Conservation (phyloP, 2,329 filamentous ascomycete species). For the Lachnellula cervina region DNA sequence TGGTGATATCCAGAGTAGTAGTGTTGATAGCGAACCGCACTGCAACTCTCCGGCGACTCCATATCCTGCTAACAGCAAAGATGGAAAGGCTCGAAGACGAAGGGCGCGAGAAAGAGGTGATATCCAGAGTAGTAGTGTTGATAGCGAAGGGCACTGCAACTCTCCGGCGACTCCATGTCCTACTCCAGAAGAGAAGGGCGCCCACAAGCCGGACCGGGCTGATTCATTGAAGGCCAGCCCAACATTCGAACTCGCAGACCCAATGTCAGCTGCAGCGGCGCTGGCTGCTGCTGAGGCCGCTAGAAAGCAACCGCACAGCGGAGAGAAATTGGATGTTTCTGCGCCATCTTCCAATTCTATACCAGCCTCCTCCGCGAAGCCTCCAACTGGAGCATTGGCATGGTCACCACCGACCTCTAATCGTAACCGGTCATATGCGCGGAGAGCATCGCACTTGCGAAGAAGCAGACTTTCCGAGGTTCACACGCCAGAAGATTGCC, state of each 20-base stretch:
- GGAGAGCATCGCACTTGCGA: neutral
- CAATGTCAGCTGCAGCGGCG: constrained; percentile 8
- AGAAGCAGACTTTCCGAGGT: constrained; percentile 28
- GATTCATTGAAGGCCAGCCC: neutral
- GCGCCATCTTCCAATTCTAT: neutral
- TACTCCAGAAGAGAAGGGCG: constrained; percentile 3
- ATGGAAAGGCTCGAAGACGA: constrained; percentile 20
- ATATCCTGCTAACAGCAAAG: constrained; percentile 12
- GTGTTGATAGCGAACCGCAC: constrained; percentile 17
- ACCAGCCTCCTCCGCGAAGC: neutral
- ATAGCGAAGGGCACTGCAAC: constrained; percentile 20
- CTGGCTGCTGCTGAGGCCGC: constrained; percentile 1
- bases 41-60: constrained; percentile 25
- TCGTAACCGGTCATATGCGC: too few species aligned
- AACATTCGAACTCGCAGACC: constrained; percentile 7
- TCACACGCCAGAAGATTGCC: constrained; percentile 20
- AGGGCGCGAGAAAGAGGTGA: constrained; percentile 27
- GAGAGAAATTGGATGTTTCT: neutral
- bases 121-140: constrained; percentile 25
- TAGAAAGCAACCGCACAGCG: neutral
- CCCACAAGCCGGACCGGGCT: neutral
- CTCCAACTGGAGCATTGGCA: neutral
- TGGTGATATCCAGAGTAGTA: constrained; percentile 27
- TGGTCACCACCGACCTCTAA: too few species aligned
- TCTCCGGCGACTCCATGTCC: constrained; percentile 17